phyloP scores from a whole-genome alignment of 345 rosid species.

The Populus nigra region DNA sequence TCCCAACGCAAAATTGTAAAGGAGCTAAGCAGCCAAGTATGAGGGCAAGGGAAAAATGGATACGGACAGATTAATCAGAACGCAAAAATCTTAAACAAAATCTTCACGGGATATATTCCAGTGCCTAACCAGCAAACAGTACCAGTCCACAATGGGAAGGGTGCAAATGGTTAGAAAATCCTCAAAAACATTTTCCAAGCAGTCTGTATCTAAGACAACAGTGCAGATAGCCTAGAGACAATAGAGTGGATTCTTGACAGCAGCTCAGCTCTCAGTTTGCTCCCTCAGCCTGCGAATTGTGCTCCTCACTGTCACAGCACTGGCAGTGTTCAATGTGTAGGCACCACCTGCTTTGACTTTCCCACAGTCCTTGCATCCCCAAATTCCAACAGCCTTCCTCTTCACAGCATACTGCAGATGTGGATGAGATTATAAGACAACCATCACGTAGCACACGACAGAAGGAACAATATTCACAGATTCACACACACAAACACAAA shows the following conservation, averaged over 20 bases:
- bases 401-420: slow-evolving; percentile 30
- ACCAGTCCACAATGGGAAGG: not conserved
- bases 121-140: not conserved
- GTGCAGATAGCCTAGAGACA: not conserved
- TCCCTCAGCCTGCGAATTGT: slow-evolving; percentile 69
- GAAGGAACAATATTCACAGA: not conserved
- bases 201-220: not conserved
- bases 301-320: slow-evolving; percentile 74
- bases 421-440: not conserved
- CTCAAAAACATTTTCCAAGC: slow-evolving; percentile 11
- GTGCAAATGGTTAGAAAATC: not conserved
- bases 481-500: not conserved
- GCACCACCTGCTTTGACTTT: slow-evolving; percentile 38
- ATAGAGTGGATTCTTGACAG: not conserved
- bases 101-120: not conserved
- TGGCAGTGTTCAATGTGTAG: slow-evolving; percentile 49
- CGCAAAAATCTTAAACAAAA: not conserved
- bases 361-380: slow-evolving; percentile 38
- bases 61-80: too few relatives aligned
- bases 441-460: not conserved
- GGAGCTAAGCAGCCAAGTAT: not conserved
- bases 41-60: not conserved
- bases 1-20: not conserved
- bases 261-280: slow-evolving; percentile 55
- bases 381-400: slow-evolving; percentile 39